Conservation (phyloP, 805 yeast species). For the Lipomyces starkeyi region DNA sequence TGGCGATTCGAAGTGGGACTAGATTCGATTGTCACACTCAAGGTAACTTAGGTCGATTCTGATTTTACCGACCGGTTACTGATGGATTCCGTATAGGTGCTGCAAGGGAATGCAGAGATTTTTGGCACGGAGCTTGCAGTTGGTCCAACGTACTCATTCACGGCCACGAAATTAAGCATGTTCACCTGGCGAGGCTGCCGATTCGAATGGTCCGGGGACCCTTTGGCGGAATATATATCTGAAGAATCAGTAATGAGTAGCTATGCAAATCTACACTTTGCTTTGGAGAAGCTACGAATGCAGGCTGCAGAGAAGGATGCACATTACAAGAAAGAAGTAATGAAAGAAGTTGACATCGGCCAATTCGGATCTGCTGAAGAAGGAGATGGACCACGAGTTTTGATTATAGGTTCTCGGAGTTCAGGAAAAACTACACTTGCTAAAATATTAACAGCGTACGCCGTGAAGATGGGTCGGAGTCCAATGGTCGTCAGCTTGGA, state of each 20-base stretch:
- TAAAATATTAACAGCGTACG: slow-evolving; percentile 74
- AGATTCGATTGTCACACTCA: slow-evolving; percentile 57
- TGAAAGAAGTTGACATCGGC: not conserved
- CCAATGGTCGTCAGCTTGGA: slow-evolving; percentile 83
- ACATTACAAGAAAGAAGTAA: slow-evolving; percentile 44
- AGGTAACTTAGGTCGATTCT: slow-evolving; percentile 44
- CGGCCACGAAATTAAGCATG: slow-evolving; percentile 60
- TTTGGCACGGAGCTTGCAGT: slow-evolving; percentile 91
- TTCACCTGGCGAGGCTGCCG: slow-evolving; percentile 70
- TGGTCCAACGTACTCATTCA: slow-evolving; percentile 65
- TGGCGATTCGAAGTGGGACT: slow-evolving; percentile 78
- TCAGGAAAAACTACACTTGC: slow-evolving; percentile 81
- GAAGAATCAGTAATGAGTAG: slow-evolving; percentile 72
- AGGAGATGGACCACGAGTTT: slow-evolving; percentile 56
- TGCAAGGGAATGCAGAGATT: slow-evolving; percentile 80
- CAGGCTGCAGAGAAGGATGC: slow-evolving; percentile 33
- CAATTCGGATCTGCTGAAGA: slow-evolving; percentile 41
- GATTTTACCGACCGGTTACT: not conserved
- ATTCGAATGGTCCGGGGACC: slow-evolving; percentile 54
- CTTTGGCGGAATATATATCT: slow-evolving; percentile 61
- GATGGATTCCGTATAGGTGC: slow-evolving; percentile 43
- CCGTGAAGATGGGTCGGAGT: slow-evolving; percentile 65
- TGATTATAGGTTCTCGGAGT: slow-evolving; percentile 73
- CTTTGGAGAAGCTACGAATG: slow-evolving; percentile 63
- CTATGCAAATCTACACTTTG: slow-evolving; percentile 74